A percentile compares a stretch with the other conserved stretches of the same genome.
Conservation (phyloP, 495 filamentous ascomycete species). For the Penicillium herquei region DNA sequence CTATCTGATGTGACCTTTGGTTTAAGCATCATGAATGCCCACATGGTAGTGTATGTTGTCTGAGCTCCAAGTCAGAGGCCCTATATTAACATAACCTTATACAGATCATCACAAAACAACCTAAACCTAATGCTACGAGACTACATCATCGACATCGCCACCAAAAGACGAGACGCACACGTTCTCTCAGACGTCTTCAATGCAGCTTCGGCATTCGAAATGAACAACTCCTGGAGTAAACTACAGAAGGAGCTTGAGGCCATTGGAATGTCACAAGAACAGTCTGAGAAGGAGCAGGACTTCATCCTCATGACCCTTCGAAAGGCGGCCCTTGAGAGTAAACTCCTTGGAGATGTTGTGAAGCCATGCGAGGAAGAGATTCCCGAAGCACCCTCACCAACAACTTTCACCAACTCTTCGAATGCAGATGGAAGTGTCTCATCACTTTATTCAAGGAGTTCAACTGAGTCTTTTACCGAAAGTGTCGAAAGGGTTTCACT, state of each 20-base stretch:
- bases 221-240: slow-evolving; percentile 9
- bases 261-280: slow-evolving; percentile 9
- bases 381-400: not conserved
- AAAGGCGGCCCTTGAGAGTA: slow-evolving; percentile 1
- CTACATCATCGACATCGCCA: slow-evolving; percentile 7
- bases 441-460: not conserved
- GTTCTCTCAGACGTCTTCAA: slow-evolving; percentile 7
- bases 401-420: slow-evolving; percentile 2
- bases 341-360: not conserved
- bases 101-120: slow-evolving; percentile 17
- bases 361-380: not conserved
- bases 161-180: not conserved
- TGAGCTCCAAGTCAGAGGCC: too few relatives aligned
- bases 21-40: slow-evolving; percentile 11
- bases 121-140: slow-evolving; percentile 7
- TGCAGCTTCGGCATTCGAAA: slow-evolving; percentile 1
- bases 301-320: slow-evolving; percentile 14
- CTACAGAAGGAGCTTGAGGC: slow-evolving; percentile 9
- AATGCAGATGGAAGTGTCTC: not conserved
- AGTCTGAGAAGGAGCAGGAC: slow-evolving; percentile 7
- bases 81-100: not conserved
- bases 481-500: not conserved
- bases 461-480: not conserved
- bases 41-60: slow-evolving; percentile 18
- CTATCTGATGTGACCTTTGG: slow-evolving; percentile 13